Evolutionary conservation across 2,329 filamentous ascomycete genomes (phyloP).

Genomic region (Cryphonectria radicalis): DNA sequence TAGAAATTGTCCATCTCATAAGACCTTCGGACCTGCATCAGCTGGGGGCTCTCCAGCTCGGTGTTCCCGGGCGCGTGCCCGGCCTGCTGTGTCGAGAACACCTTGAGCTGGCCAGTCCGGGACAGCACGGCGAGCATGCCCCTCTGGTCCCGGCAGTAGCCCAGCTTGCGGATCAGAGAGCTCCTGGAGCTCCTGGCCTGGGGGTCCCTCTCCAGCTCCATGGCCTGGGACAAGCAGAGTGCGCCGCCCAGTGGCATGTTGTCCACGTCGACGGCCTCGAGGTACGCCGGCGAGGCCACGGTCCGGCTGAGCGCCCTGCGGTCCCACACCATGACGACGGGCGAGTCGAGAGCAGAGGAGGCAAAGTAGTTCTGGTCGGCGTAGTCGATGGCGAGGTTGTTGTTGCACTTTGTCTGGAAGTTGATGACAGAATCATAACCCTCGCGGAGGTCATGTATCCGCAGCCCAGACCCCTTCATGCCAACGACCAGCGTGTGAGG

Average conservation of each 20-base stretch:
- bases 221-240: constrained; percentile 60
- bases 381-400: constrained; percentile 78
- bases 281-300: constrained; percentile 57
- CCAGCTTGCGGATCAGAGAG: constrained; percentile 65
- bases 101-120: constrained; percentile 65
- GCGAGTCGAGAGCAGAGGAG: constrained; percentile 75
- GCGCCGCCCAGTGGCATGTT: constrained; percentile 66
- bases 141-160: constrained; percentile 65
- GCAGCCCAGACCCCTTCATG: constrained; percentile 74
- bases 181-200: constrained; percentile 56
- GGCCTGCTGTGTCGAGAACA: constrained; percentile 58
- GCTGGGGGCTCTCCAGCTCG: constrained; percentile 55
- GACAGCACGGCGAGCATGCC: constrained; percentile 66
- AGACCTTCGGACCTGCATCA: constrained; percentile 63
- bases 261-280: constrained; percentile 63
- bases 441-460: constrained; percentile 74
- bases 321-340: constrained; percentile 79
- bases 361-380: constrained; percentile 83
- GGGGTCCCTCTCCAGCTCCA: constrained; percentile 56
- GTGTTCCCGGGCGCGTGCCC: constrained; percentile 52
- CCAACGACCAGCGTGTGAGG: constrained; percentile 77
- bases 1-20: constrained; percentile 66
- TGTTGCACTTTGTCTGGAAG: constrained; percentile 70
- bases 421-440: constrained; percentile 51
- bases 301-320: constrained; percentile 63